Evolutionary conservation across 345 rosid genomes (phyloP), one percentile per base, ranked within the genome.

Genomic region (Eucalyptus lansdowneana): DNA sequence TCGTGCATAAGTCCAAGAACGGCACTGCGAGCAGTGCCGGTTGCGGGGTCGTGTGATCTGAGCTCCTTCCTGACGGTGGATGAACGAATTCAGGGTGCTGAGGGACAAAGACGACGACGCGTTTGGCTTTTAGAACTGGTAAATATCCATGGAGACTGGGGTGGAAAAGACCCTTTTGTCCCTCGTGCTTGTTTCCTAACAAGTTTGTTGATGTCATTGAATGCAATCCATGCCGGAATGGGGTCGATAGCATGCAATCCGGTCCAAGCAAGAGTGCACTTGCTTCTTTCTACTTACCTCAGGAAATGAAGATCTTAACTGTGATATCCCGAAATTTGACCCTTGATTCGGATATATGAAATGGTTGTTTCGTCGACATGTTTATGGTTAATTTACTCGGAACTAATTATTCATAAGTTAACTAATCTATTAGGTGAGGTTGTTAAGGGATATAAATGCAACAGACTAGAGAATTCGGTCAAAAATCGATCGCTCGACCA

Each of bases 401-500:
- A 49, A 13, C 50, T 50, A 2, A 50, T 50, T 6, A 49, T 5
- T 49, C 0, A 49, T 6, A 16, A 14, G 15, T 50, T 14, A 50
- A 50, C 6, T 50, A 50, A 50, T 50, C 1, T 14, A 50, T 50
- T 50, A 50, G 1, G 16, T 50, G 16, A 50, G 1, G 16, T 2
- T 14, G 16, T 50, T 50, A 50, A 50, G 6, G 14, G 16, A 50
- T 50, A 50, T 50, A 50, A 50, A 50, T 2, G 16, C 6, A 5
- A 50, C 16, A 13, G 2, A 50, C 1, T 50, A 50, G 6, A 50
- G 50, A 50, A 50, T 13, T 50, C 16, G 3, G 5, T 50, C 2
- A 1, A 0, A 49, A 49, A 49, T 49, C 15, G 15, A 13, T 5
- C 1, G 1, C 50, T 50, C 3, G 6, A 50, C 16, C 2, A 50